phyloP scores from a whole-genome alignment of 345 rosid genomes.

The Aethionema arabicum region DNA sequence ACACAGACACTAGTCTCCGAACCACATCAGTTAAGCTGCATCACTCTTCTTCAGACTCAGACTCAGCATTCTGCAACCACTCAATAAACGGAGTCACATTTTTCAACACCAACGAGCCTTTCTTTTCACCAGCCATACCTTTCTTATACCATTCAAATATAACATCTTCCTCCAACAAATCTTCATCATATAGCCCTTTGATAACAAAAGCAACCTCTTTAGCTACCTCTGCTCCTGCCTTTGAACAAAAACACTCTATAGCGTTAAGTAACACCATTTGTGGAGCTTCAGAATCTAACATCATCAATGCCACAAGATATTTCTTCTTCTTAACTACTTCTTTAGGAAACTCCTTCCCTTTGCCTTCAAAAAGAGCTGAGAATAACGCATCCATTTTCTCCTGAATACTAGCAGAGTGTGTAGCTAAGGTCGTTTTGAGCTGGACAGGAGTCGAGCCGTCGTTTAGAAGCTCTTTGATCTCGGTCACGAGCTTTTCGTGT shows the following conservation, averaged over 20 bases:
- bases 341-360: slow-evolving; percentile 52
- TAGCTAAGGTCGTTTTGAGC: slow-evolving; percentile 29
- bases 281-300: slow-evolving; percentile 38
- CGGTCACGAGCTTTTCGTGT: slow-evolving; percentile 38
- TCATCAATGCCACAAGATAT: slow-evolving; percentile 46
- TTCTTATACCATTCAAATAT: slow-evolving; percentile 53
- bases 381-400: slow-evolving; percentile 52
- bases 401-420: slow-evolving; percentile 40
- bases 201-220: slow-evolving; percentile 61
- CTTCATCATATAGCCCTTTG: slow-evolving; percentile 61
- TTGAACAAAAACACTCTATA: slow-evolving; percentile 45
- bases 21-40: not conserved
- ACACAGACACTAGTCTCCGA: not conserved
- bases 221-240: slow-evolving; percentile 33
- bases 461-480: slow-evolving; percentile 41
- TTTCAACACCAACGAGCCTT: slow-evolving; percentile 48
- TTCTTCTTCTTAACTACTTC: slow-evolving; percentile 49
- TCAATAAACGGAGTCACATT: slow-evolving; percentile 55
- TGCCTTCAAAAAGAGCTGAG: slow-evolving; percentile 46
- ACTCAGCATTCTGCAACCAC: slow-evolving; percentile 76
- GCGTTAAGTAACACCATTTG: slow-evolving; percentile 50
- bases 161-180: slow-evolving; percentile 58
- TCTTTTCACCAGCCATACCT: slow-evolving; percentile 41
- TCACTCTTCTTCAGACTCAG: slow-evolving; percentile 69
- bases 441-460: slow-evolving; percentile 40